Evolutionary conservation across 495 filamentous ascomycete genomes (phyloP), one percentile per base, ranked within the genome.

Genomic region (Rostrohypoxylon terebratum): DNA sequence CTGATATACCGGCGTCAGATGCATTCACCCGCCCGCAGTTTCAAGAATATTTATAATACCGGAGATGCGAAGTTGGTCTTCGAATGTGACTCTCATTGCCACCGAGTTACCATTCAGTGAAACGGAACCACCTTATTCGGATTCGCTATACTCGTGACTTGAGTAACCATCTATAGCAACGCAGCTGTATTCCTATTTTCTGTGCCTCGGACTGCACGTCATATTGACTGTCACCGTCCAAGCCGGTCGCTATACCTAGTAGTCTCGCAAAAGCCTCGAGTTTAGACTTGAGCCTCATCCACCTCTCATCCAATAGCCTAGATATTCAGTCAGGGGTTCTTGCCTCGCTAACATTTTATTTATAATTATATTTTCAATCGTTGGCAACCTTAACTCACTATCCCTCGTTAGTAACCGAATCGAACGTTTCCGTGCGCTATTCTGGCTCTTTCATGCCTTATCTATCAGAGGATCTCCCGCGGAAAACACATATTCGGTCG

Each of bases 391-490:
- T 28, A 14, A 0, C 36, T 44, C 48, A 28, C 42, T 25, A 59
- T 67, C 51, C 28, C 28, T 38, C 11, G 36, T 33, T 53, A 66
- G 44, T 10, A 62, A 34, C 34, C 57, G 51, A 59, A 59, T 59
- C 62, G 14, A 36, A 10, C 66, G 40, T 67, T 36, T 66, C 71
- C 65, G 42, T 9, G 42, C 42, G 61, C 31, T 62, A 50, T 21
- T 40, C 28, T 48, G 71, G 61, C 47, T 58, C 11, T 7, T 59
- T 21, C 36, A 50, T 48, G 7, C 59, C 65, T 61, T 75, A 74
- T 77, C 70, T 63, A 33, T 50, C 45, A 69, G 60, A 51, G 61
- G 59, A 54, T 44, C 59, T 57, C 66, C 75, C 75, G 75, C 75
- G 75, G 75, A 77, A 69, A 77, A 63, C 63, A 66, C 20, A 54